Base-by-base conservation (phyloP, 805 yeast genomes). In the Metschnikowia similis region DNA sequence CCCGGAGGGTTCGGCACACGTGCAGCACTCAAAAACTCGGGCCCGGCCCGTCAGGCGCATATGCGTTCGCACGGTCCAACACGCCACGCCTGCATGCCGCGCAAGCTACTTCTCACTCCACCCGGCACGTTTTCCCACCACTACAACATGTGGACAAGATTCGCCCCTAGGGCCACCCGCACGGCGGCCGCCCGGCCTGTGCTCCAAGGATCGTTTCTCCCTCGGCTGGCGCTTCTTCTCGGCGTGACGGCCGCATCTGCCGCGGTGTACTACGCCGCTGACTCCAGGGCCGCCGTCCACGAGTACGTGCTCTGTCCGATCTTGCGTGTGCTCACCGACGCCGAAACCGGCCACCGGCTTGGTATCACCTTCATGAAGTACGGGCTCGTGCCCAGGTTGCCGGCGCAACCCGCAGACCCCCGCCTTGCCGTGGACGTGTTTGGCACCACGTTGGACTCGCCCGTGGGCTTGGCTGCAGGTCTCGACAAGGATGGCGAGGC, bases 391-490 rank as follows among this genome's bases (percentile, higher is more conserved):
- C 96, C 96, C 31, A 73, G 75, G 50, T 71, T 85, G 48, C 38
- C 38, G 13, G 13, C 29, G 9, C 14, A 9, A 4, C 75, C 75
- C 51, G 74, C 74, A 43, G 87, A 83, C 52, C 65, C 70, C 32
- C 80, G 75, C 50, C 72, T 88, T 54, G 70, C 77, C 13, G 89
- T 85, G 17, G 65, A 75, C 37, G 84, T 85, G 0, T 87, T 88
- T 64, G 89, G 89, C 8, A 68, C 67, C n/a, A 77, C 74, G 48
- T 70, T 92, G 63, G 76, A 77, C 17, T 84, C 85, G 49, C 97
- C 98, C 26, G 74, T 92, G 45, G 97, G 97, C 11, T 77, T 91
- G 59, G 97, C 98, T 45, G 98, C 98, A 27, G 98, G 98, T 10
- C 79, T 92, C 56, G 98, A 92, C 67, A 92, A 92, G 70, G 85